Evolutionary conservation across 225 moss, liverwort and hornwort species (phyloP), one percentile per base, ranked within the genome.

Genomic region (Polytrichum formosum): DNA sequence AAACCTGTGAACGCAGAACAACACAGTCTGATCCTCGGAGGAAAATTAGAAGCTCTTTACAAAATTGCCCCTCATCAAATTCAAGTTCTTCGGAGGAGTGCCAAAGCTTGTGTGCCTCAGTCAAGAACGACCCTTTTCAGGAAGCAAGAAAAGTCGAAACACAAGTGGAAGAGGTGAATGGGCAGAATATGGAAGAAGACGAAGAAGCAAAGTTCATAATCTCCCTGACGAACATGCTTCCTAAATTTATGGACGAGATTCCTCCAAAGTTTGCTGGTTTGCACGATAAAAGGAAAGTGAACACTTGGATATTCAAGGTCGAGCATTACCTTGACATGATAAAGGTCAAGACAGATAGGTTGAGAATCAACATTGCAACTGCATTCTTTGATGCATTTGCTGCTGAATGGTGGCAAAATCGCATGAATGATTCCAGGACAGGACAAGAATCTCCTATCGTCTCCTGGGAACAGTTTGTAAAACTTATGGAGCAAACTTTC

Each of bases 271-370:
- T 79, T 79, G 67, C 65, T 70, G 82, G 86, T 28, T 73, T 70
- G 77, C 77, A 64, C 70, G 82, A 82, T 68, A 86, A 86, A 75
- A 73, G 68, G 64, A 86, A 73, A 65, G 75, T 86, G 64, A 74
- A 82, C 67, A 82, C 77, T 53, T 86, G 85, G 85, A 66, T 86
- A 65, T 62, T 75, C 75, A 82, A 86, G 68, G 82, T 86, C 56
- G 75, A 86, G 46, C 67, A 82, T 19, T 86, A 82, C 62, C 77
- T 82, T 64, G 75, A 86, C 72, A 76, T 79, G 54, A 82, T 86
- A 72, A 79, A 82, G 77, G 82, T 82, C 19, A 82, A 73, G 75
- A 77, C 79, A 65, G 82, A 86, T 27, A 80, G 75, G 70, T 67
- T 82, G 33, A 80, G 75, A 75, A 82, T 86, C 22, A 77, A 77